Conservation (phyloP, 495 filamentous ascomycete species). For the Aspergillus heteromorphus region DNA sequence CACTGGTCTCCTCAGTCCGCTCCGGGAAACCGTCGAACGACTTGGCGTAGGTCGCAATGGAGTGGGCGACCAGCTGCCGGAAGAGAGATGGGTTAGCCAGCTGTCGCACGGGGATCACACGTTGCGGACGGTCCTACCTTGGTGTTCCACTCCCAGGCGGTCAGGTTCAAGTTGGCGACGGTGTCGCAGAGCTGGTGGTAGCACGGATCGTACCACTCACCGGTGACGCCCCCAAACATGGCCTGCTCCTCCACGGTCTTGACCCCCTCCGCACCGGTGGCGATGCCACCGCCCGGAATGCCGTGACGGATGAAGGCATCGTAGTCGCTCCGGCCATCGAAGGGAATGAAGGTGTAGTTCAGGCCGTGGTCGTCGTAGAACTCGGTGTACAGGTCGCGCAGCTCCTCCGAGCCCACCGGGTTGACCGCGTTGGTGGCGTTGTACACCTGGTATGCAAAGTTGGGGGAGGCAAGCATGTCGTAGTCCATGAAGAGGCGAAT, state of each 20-base stretch:
- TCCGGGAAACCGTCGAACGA: constrained; percentile 47
- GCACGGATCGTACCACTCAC: constrained; percentile 55
- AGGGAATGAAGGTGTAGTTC: constrained; percentile 48
- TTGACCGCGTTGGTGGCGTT: constrained; percentile 58
- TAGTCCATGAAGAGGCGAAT: constrained; percentile 67
- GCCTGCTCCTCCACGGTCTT: constrained; percentile 55
- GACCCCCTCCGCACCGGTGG: constrained; percentile 60
- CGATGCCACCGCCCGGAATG: constrained; percentile 60
- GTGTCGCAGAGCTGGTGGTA: constrained; percentile 57
- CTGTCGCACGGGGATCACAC: no score
- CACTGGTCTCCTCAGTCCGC: constrained; percentile 6
- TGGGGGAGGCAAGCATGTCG: constrained; percentile 69
- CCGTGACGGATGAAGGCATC: constrained; percentile 57
- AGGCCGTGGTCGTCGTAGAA: constrained; percentile 45
- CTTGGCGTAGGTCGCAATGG: constrained; percentile 54
- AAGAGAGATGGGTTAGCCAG: background rate
- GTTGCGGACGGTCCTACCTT: constrained; percentile 36
- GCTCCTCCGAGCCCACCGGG: constrained; percentile 56
- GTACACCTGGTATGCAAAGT: constrained; percentile 61
- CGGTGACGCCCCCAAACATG: constrained; percentile 57
- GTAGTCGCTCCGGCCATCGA: constrained; percentile 65
- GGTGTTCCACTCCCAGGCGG: constrained; percentile 44
- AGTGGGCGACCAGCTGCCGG: constrained; percentile 50
- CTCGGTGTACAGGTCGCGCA: constrained; percentile 56
- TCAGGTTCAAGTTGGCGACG: constrained; percentile 49